These are phyloP conservation scores for Serpula lacrymans DNA, from an alignment of 768 basidiomycete genomes.

Conservation along the genomic window DNA sequence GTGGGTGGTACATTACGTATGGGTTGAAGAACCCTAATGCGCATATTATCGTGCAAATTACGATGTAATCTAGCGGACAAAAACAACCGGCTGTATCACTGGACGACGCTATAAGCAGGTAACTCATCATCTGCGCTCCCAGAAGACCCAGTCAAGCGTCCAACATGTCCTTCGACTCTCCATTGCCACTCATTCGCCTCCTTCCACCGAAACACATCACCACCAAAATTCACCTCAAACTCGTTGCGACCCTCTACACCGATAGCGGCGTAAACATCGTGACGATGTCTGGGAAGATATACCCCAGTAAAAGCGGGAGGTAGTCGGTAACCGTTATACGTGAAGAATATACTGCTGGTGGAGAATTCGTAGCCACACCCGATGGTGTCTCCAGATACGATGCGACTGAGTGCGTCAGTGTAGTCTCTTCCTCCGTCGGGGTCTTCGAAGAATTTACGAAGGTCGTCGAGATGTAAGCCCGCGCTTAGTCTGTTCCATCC, in stretches of 20 bases:
- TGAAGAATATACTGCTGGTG: constrained; percentile 55
- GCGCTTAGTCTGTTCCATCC: constrained; percentile 70
- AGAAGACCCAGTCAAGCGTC: constrained; percentile 35
- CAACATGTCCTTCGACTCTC: constrained; percentile 63
- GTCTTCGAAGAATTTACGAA: constrained; percentile 72
- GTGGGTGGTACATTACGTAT: too few relatives aligned
- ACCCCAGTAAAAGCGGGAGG: constrained; percentile 56
- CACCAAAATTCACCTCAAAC: constrained; percentile 60
- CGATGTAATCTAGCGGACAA: too few relatives aligned
- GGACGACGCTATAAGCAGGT: constrained; percentile 26
- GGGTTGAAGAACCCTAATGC: too few relatives aligned
- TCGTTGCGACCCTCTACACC: constrained; percentile 54
- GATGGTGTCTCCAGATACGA: constrained; percentile 47
- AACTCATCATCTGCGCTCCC: constrained; percentile 42
- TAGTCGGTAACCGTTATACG: constrained; percentile 56
- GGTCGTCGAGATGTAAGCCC: constrained; percentile 66
- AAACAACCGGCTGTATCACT: too few relatives aligned
- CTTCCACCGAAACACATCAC: constrained; percentile 54
- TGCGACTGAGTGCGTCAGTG: constrained; percentile 25
- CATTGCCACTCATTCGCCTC: constrained; percentile 66
- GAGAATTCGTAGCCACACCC: constrained; percentile 65
- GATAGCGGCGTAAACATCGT: constrained; percentile 64
- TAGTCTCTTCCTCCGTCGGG: constrained; percentile 59
- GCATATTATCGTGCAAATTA: too few relatives aligned
- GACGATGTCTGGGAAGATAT: constrained; percentile 46